Evolutionary conservation across 768 basidiomycete genomes (phyloP), one percentile per base, ranked within the genome.

Genomic region (Austroboletus eburneus): DNA sequence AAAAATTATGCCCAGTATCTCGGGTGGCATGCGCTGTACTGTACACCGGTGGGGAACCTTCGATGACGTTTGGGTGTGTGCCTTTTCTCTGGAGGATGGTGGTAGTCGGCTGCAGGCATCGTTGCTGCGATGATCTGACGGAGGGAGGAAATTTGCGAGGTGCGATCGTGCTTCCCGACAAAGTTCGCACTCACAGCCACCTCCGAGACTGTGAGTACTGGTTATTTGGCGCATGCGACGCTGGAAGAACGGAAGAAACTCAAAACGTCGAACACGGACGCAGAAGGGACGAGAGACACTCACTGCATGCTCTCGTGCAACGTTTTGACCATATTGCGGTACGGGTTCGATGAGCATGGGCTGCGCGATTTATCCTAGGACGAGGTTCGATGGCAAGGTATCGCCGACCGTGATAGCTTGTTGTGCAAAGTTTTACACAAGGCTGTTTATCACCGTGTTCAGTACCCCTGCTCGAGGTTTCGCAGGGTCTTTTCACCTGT

Each of bases 1-100:
- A 29, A 63, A 63, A 6, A 63, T 57, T 21, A 54, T 51, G 14
- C 54, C 51, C 2, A 74, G 54, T 77, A 80, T 65, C 66, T 80
- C 56, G 1, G 62, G 61, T 4, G 61, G 62, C 18, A 64, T 48
- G 12, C 54, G 44, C 18, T 52, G 44, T 6, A 43, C 30, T 14
- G 48, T 37, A 39, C 48, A 25, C 12, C 20, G 27, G 9, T 18
- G 29, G n/a, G 44, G 16, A 14, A 5, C 8, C 14, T 39, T 21
- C 3, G 32, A 32, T 24, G 17, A 5, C 23, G 12, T 47, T 29
- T 17, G 21, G 24, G 38, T 17, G 16, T 39, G 32, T 6, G 39
- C 22, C 5, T 25, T 23, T 10, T 37, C 14, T 23, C 37, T 46
- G 21, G 25, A 18, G 12, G 24, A 13, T 16, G 17, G 30, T n/a